Evolutionary conservation across 371 early-diverging fungal species (phyloP).

Genomic region (Mucor indicus): DNA sequence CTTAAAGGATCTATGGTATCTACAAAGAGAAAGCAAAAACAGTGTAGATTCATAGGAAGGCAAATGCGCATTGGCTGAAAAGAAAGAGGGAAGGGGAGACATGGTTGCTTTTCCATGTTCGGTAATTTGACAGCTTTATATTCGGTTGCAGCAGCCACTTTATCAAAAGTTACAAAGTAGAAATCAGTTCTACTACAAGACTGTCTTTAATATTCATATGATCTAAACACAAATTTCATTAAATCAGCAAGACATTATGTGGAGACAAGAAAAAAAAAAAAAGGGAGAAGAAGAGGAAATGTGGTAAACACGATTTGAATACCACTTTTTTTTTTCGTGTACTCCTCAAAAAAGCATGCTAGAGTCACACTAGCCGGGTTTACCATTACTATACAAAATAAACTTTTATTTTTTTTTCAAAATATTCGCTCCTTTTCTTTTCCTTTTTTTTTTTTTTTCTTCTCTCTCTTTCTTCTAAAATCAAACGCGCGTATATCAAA

Average conservation of each 20-base stretch:
- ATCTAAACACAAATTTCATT: no score
- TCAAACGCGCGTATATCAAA: neutral
- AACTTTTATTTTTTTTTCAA: conserved; percentile 15
- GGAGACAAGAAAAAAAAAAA: no score
- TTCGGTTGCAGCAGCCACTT: conserved; percentile 7
- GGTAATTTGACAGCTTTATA: conserved; percentile 23
- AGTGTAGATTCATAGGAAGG: no score
- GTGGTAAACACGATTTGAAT: conserved; percentile 25
- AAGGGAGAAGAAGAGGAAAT: conserved; percentile 1
- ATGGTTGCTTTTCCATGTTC: neutral
- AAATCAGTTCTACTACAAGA: neutral
- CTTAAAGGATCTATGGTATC: neutral
- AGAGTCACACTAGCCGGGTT: conserved; percentile 26
- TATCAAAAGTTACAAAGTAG: neutral
- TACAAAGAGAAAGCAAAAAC: neutral
- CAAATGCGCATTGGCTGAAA: no score
- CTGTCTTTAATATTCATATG: neutral
- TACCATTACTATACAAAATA: conserved; percentile 17
- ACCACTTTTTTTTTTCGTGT: conserved; percentile 21
- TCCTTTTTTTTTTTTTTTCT: conserved; percentile 5
- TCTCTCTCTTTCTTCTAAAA: neutral
- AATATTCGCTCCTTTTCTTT: no score
- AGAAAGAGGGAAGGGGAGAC: no score
- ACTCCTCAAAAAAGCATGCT: conserved; percentile 22
- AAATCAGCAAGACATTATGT: no score